phyloP scores from a whole-genome alignment of 805 yeast genomes.

The Starmerella sp. region DNA sequence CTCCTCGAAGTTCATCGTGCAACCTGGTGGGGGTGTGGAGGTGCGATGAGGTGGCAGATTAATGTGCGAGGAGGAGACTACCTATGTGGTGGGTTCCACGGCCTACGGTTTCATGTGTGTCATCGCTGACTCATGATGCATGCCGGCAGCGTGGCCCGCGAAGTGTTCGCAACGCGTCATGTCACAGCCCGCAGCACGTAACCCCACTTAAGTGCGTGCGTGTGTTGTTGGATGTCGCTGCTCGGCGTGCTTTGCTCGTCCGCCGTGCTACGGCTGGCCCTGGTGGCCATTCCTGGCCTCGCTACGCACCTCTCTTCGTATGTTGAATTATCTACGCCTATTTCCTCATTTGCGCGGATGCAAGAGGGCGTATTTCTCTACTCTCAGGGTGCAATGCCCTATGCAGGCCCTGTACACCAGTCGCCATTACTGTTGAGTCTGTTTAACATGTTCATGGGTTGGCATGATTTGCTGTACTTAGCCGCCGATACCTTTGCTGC shows the following conservation, averaged over 20 bases:
- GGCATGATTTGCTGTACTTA: conserved; percentile 40
- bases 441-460: conserved; percentile 20
- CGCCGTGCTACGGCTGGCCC: not conserved
- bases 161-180: not conserved
- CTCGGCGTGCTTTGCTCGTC: not conserved
- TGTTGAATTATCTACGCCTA: conserved; percentile 60
- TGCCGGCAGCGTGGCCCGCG: not conserved
- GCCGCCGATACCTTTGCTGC: conserved; percentile 50
- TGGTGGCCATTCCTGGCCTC: not conserved
- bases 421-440: conserved; percentile 57
- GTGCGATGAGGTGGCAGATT: conserved; percentile 1
- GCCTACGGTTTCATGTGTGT: not conserved
- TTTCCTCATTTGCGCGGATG: conserved; percentile 51
- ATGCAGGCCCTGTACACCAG: conserved; percentile 76
- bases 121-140: not conserved
- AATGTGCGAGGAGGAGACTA: not conserved
- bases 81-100: not conserved
- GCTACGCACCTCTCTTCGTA: conserved; percentile 33
- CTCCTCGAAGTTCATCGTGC: conserved; percentile 41
- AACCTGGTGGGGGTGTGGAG: not conserved
- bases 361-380: conserved; percentile 58
- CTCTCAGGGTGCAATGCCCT: conserved; percentile 48
- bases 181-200: not conserved
- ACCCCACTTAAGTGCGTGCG: not conserved
- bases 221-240: not conserved